These are phyloP conservation scores for Citrus maxima DNA, from an alignment of 345 rosid genomes.

Conservation along the genomic window DNA sequence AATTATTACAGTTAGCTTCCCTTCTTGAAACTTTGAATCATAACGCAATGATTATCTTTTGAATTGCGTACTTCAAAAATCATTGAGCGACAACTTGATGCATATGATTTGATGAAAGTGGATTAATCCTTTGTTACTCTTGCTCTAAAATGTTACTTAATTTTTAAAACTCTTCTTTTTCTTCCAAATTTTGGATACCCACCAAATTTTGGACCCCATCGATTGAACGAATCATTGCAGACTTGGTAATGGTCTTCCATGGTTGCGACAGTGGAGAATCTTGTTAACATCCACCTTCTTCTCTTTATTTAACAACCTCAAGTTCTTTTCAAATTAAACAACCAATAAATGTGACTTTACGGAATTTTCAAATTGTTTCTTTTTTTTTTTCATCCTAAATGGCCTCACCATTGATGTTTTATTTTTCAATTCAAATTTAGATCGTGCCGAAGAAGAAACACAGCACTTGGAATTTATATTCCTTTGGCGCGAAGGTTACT, in stretches of 20 bases:
- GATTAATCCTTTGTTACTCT: neutral
- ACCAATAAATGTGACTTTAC: neutral
- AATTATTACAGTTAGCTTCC: too few relatives aligned
- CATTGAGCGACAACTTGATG: neutral
- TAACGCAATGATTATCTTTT: neutral
- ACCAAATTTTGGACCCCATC: neutral
- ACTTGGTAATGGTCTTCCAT: constrained; percentile 10
- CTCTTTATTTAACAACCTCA: neutral
- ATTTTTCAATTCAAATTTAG: neutral
- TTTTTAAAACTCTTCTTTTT: neutral
- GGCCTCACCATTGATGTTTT: neutral
- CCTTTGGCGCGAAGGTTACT: constrained; percentile 20
- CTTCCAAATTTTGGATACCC: neutral
- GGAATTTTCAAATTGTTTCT: neutral
- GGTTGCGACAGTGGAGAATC: constrained; percentile 1
- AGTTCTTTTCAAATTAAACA: neutral
- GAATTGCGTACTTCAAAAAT: neutral
- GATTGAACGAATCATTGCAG: constrained; percentile 6
- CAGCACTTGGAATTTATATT: constrained; percentile 11
- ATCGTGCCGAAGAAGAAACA: neutral
- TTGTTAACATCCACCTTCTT: neutral
- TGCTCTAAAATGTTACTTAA: neutral
- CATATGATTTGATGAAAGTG: neutral
- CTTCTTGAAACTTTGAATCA: too few relatives aligned
- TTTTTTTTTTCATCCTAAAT: neutral